Conservation (phyloP, 352 stramenopile genomes). For the Globisporangium megalacanthum region DNA sequence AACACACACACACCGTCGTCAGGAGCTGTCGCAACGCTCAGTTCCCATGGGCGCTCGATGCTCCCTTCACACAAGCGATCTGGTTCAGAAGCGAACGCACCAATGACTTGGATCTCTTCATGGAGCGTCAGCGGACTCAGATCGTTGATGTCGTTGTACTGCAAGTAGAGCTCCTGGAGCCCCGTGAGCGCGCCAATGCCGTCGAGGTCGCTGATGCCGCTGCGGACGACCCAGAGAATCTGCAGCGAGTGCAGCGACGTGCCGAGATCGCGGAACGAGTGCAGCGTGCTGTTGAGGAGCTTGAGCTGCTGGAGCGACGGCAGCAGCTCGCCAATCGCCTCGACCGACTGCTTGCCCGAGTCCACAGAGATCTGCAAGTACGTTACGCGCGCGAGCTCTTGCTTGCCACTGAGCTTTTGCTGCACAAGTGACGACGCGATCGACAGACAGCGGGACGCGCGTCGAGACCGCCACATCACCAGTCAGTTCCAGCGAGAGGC, state of each 20-base stretch:
- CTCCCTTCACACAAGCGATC: too few relatives aligned
- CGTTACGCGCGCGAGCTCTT: slow-evolving; percentile 52
- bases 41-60: too few relatives aligned
- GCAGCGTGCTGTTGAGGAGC: slow-evolving; percentile 55
- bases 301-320: slow-evolving; percentile 64
- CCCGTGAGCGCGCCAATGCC: slow-evolving; percentile 78
- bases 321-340: slow-evolving; percentile 72
- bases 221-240: slow-evolving; percentile 58
- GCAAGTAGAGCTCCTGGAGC: slow-evolving; percentile 71
- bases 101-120: slow-evolving; percentile 73
- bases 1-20: neutral
- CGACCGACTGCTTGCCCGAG: slow-evolving; percentile 73
- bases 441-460: too few relatives aligned
- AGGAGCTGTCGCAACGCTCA: neutral
- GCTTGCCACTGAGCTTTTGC: slow-evolving; percentile 54
- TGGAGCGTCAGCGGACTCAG: slow-evolving; percentile 84
- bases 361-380: slow-evolving; percentile 66
- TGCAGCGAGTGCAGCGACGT: slow-evolving; percentile 68
- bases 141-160: slow-evolving; percentile 73
- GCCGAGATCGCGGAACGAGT: slow-evolving; percentile 79
- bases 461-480: neutral
- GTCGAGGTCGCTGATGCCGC: slow-evolving; percentile 74
- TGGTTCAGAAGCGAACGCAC: slow-evolving; percentile 15
- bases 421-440: slow-evolving; percentile 10
- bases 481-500: neutral